phyloP scores from a whole-genome alignment of 441 rosid species.

The Mallotus repandus region DNA sequence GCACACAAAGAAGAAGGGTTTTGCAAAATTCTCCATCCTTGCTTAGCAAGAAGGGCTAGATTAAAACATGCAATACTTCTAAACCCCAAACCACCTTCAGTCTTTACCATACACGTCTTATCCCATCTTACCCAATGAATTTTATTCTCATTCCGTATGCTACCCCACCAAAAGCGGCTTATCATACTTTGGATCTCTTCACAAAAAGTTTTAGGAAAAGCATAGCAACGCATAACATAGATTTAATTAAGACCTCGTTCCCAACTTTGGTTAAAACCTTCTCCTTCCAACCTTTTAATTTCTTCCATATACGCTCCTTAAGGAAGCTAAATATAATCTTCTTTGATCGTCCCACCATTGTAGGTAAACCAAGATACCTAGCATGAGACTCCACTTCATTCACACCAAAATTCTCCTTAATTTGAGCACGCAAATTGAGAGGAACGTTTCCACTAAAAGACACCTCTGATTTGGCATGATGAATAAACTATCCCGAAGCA shows the following conservation, averaged over 20 bases:
- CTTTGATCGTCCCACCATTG: not conserved
- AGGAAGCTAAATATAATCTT: not conserved
- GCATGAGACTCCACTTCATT: not conserved
- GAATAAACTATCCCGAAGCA: not conserved
- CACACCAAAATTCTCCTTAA: not conserved
- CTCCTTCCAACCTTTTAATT: too few relatives aligned
- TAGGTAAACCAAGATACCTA: not conserved
- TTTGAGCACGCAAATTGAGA: fast-evolving
- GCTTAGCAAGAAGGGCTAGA: too few relatives aligned
- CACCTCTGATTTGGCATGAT: not conserved
- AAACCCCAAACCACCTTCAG: too few relatives aligned
- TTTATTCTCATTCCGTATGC: too few relatives aligned
- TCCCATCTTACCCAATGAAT: too few relatives aligned
- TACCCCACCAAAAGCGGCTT: too few relatives aligned
- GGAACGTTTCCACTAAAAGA: not conserved
- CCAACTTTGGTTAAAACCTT: not conserved
- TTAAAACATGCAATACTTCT: too few relatives aligned
- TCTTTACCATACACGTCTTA: too few relatives aligned
- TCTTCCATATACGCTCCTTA: not conserved
- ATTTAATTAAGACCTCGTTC: not conserved
- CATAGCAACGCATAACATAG: not conserved
- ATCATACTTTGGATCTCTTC: too few relatives aligned
- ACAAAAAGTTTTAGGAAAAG: too few relatives aligned
- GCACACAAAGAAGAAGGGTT: too few relatives aligned
- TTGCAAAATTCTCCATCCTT: too few relatives aligned